These are phyloP conservation scores for Diaporthe vaccinii DNA, from an alignment of 2,329 filamentous ascomycete species.

Conservation along the genomic window DNA sequence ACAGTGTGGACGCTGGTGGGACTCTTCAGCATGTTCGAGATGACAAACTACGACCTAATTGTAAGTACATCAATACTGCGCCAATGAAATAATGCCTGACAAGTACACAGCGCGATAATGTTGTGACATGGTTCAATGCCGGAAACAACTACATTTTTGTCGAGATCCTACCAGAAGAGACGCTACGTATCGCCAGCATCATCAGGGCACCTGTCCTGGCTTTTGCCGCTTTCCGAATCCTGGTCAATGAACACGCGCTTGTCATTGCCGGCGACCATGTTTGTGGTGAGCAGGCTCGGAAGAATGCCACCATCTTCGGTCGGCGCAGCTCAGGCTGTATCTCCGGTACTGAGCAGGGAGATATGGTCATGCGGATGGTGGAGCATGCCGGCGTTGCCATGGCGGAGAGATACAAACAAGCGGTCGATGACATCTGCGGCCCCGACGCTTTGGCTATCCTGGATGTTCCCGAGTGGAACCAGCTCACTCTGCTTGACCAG, in stretches of 20 bases:
- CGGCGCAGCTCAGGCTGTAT: conserved; percentile 33
- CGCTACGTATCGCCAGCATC: conserved; percentile 68
- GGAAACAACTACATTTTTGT: conserved; percentile 69
- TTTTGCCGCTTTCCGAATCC: conserved; percentile 67
- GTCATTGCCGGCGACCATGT: conserved; percentile 52
- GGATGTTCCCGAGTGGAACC: conserved; percentile 52
- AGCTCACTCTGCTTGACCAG: conserved; percentile 41
- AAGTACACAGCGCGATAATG: conserved; percentile 55
- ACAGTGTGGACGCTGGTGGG: conserved; percentile 74
- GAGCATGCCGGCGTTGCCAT: conserved; percentile 68
- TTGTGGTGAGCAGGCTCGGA: conserved; percentile 48
- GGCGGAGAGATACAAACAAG: conserved; percentile 58
- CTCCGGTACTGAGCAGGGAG: conserved; percentile 33
- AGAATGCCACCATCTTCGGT: conserved; percentile 35
- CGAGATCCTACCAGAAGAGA: conserved; percentile 73
- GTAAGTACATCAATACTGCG: conserved; percentile 48
- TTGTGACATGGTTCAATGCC: conserved; percentile 71
- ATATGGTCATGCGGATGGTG: conserved; percentile 41
- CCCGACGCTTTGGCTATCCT: conserved; percentile 50
- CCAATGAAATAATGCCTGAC: conserved; percentile 15
- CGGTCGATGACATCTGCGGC: conserved; percentile 51
- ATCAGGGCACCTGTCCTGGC: conserved; percentile 59
- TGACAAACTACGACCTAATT: conserved; percentile 52
- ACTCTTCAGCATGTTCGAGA: conserved; percentile 71
- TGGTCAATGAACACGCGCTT: conserved; percentile 74